Percentiles rank a stretch among this genome's conserved stretches.
Evolutionary conservation across 2,329 filamentous ascomycete genomes (phyloP).

Genomic region (Colletotrichum sidae): DNA sequence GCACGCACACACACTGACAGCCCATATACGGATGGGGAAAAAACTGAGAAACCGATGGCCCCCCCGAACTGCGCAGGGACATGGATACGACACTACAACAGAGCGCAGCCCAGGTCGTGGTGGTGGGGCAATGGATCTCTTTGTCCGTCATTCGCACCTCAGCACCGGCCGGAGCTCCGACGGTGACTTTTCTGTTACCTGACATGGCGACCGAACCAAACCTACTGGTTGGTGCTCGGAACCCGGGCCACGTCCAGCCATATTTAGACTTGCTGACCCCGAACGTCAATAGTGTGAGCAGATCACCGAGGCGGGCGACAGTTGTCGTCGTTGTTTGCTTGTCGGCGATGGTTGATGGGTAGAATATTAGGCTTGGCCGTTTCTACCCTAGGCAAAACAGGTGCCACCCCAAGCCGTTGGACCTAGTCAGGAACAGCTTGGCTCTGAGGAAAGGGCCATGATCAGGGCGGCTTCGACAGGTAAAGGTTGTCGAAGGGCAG

Average conservation of each 20-base stretch:
- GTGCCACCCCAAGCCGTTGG: not conserved
- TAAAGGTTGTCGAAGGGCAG: not conserved
- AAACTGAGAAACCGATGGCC: too few relatives aligned
- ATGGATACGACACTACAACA: too few relatives aligned
- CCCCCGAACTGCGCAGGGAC: too few relatives aligned
- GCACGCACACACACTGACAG: too few relatives aligned
- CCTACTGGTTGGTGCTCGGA: too few relatives aligned
- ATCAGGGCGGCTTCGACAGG: not conserved
- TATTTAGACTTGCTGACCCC: too few relatives aligned
- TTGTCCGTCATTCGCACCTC: slow-evolving; percentile 19
- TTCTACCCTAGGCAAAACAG: not conserved
- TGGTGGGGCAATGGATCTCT: slow-evolving; percentile 21
- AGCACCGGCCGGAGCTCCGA: slow-evolving; percentile 34
- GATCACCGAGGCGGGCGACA: too few relatives aligned
- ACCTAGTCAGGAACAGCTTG: not conserved
- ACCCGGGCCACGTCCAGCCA: not conserved
- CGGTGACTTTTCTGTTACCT: not conserved
- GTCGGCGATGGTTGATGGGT: not conserved
- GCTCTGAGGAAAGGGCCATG: slow-evolving; percentile 6
- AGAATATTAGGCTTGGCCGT: slow-evolving; percentile 2
- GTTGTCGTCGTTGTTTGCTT: too few relatives aligned
- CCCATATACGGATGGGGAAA: too few relatives aligned
- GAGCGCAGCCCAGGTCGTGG: not conserved
- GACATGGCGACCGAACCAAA: too few relatives aligned
- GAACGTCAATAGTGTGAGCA: too few relatives aligned